A percentile compares a stretch with the other conserved stretches of the same genome.
Conservation (phyloP, 129 eudicot genomes). For the Flaveria linearis region DNA sequence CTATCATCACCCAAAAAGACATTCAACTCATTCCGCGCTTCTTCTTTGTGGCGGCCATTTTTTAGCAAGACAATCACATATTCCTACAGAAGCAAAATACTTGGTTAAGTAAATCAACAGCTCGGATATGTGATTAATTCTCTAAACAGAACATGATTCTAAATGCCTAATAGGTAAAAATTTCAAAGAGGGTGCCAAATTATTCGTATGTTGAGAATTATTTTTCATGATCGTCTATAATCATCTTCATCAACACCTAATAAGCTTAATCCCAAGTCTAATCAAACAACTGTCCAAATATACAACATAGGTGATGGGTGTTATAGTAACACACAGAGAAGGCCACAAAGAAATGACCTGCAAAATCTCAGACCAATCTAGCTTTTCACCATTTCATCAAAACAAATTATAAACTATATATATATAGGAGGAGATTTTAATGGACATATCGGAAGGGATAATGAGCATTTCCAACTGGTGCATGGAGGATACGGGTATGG, state of each 20-base stretch:
- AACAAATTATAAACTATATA: constrained; percentile 1
- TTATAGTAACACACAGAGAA: constrained; percentile 8
- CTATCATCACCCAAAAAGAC: constrained; percentile 96
- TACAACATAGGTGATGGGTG: background rate
- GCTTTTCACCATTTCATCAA: background rate
- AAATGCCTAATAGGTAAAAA: background rate
- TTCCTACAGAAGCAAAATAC: constrained; percentile 58
- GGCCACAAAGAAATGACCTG: background rate
- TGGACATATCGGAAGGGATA: too few species aligned
- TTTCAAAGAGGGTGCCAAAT: background rate
- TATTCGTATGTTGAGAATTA: background rate
- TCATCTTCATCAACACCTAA: constrained; percentile 10
- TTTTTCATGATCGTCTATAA: background rate
- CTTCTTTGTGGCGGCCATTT: constrained; percentile 89
- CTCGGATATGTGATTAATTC: background rate
- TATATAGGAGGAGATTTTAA: too few species aligned
- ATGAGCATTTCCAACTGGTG: too few species aligned
- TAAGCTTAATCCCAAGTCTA: background rate
- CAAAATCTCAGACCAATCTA: constrained; percentile 4
- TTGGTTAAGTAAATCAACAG: constrained; percentile 15
- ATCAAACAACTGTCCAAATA: background rate
- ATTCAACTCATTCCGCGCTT: constrained; percentile 85
- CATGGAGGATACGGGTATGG: too few species aligned
- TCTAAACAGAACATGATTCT: constrained; percentile 9
- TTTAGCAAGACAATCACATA: constrained; percentile 92